phyloP scores from a whole-genome alignment of 345 rosid genomes.

The Eucalyptus rudis region DNA sequence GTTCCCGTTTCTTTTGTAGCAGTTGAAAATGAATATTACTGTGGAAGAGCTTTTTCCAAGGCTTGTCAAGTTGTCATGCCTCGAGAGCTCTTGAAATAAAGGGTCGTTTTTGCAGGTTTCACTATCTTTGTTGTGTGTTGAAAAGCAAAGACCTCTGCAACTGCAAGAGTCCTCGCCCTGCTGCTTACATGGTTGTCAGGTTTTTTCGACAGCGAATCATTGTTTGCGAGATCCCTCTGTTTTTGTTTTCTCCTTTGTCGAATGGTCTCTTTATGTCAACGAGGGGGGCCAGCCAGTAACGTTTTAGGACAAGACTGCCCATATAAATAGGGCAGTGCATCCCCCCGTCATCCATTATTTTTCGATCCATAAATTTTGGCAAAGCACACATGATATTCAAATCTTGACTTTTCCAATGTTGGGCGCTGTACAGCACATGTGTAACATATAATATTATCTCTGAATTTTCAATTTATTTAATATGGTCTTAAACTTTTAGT shows the following conservation, averaged over 20 bases:
- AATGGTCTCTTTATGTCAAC: not conserved
- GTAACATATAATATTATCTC: no score
- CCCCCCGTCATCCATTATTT: not conserved
- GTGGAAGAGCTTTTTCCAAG: not conserved
- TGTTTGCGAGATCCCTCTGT: not conserved
- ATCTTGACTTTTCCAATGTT: not conserved
- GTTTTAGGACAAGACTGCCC: not conserved
- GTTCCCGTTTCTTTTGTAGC: not conserved
- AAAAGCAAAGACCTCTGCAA: not conserved
- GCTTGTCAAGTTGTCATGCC: not conserved
- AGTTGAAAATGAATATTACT: not conserved
- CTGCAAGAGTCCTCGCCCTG: not conserved
- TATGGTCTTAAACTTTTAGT: accelerated
- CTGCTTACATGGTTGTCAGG: not conserved
- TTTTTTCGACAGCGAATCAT: not conserved
- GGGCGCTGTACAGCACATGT: not conserved
- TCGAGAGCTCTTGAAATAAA: not conserved
- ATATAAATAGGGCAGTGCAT: not conserved
- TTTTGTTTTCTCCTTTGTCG: not conserved
- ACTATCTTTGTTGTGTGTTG: not conserved
- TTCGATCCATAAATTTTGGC: not conserved
- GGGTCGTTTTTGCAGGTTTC: not conserved
- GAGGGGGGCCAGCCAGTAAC: not conserved
- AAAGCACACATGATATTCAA: not conserved
- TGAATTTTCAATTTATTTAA: no score